Conservation (phyloP, 306 rosid genomes). For the Vicia villosa region DNA sequence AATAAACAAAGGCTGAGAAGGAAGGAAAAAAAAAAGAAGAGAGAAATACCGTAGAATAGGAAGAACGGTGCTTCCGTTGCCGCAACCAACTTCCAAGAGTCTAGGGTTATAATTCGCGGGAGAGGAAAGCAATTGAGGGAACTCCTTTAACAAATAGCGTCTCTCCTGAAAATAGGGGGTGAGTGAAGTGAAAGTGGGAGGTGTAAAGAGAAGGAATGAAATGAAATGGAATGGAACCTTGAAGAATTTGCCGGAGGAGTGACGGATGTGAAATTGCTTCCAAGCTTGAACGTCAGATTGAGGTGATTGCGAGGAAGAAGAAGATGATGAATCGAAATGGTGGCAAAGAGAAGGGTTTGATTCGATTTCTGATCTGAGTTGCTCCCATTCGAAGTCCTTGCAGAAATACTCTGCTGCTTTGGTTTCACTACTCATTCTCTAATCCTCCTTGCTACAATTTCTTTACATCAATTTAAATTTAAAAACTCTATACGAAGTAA, state of each 20-base stretch:
- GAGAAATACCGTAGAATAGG: slow-evolving; percentile 64
- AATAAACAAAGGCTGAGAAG: background rate
- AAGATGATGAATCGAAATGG: slow-evolving; percentile 47
- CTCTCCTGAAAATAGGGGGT: slow-evolving; percentile 58
- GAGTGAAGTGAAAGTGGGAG: background rate
- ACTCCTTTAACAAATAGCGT: slow-evolving; percentile 83
- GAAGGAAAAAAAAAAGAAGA: too few relatives aligned
- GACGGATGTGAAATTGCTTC: slow-evolving; percentile 81
- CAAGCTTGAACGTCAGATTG: slow-evolving; percentile 67
- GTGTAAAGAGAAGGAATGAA: background rate
- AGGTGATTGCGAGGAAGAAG: background rate
- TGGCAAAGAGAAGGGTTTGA: slow-evolving; percentile 52
- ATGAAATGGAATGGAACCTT: slow-evolving; percentile 47
- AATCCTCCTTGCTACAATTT: background rate
- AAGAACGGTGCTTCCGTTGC: slow-evolving; percentile 87
- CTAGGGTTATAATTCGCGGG: slow-evolving; percentile 45
- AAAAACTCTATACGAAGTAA: too few relatives aligned
- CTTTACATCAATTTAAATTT: too few relatives aligned
- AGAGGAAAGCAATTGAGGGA: slow-evolving; percentile 65
- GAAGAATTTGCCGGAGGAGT: slow-evolving; percentile 89
- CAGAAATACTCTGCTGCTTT: slow-evolving; percentile 56
- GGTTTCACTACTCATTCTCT: slow-evolving; percentile 39
- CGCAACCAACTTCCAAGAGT: slow-evolving; percentile 89
- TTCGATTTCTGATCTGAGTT: slow-evolving; percentile 62
- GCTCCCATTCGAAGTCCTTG: slow-evolving; percentile 85